Conservation (phyloP, 177 flowering plant genomes). For the Viscum album region DNA sequence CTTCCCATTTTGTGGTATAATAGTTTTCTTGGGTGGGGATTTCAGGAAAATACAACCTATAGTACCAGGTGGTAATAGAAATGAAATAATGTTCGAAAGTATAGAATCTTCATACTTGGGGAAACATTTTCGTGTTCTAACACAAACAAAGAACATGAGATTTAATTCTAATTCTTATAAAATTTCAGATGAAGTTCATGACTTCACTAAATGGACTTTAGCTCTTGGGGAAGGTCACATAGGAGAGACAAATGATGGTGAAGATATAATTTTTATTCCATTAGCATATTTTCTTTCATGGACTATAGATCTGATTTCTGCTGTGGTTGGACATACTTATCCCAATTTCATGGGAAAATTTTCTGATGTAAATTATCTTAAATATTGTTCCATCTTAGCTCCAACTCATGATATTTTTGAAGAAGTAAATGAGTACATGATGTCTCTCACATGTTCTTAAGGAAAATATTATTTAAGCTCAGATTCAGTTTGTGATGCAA, state of each 20-base stretch:
- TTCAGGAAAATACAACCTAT: not conserved
- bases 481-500: too few relatives aligned
- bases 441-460: not conserved
- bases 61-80: not conserved
- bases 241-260: not conserved
- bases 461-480: too few relatives aligned
- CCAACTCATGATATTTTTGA: conserved; percentile 5
- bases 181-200: too few relatives aligned
- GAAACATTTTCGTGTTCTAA: not conserved
- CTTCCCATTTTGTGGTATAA: not conserved
- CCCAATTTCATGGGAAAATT: not conserved
- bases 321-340: not conserved
- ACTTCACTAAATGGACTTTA: not conserved
- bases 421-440: not conserved
- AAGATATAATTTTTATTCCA: not conserved
- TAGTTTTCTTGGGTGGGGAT: not conserved
- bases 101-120: not conserved
- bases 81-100: not conserved
- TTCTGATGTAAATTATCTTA: not conserved
- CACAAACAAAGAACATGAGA: not conserved
- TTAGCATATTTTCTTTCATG: not conserved
- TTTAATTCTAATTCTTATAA: not conserved
- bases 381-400: conserved; percentile 6
- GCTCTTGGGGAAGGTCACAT: not conserved
- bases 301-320: not conserved